Percentiles rank a stretch among this genome's conserved stretches.
Evolutionary conservation across 176 grass and related monocot genomes (phyloP).

Genomic region (Carex kokanica): DNA sequence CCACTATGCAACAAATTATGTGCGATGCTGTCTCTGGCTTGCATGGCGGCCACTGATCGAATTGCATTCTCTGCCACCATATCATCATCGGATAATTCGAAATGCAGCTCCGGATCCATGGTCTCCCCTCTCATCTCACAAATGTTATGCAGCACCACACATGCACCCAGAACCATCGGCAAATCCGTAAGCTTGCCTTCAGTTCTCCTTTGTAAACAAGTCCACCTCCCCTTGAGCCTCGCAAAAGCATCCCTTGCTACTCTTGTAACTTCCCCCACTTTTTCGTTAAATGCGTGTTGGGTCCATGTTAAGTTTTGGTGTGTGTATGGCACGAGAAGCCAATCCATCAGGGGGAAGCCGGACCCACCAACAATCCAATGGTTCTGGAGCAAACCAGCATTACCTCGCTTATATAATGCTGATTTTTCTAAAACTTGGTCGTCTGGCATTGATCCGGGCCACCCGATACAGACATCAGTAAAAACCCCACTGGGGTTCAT

Average conservation of each 20-base stretch:
- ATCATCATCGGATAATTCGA: conserved; percentile 55
- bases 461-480: conserved; percentile 76
- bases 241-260: conserved; percentile 48
- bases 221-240: conserved; percentile 67
- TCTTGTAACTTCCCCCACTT: conserved; percentile 33
- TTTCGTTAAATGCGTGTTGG: conserved; percentile 84
- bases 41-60: conserved; percentile 35
- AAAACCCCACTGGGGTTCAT: conserved; percentile 64
- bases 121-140: conserved; percentile 61
- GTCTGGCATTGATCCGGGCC: conserved; percentile 57
- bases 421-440: conserved; percentile 56
- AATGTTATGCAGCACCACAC: conserved; percentile 90
- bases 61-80: conserved; percentile 54
- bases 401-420: conserved; percentile 51
- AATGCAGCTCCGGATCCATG: conserved; percentile 32
- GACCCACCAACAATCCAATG: conserved; percentile 55
- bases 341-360: conserved; percentile 65
- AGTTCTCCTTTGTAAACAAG: conserved; percentile 66
- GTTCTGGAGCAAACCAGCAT: conserved; percentile 33
- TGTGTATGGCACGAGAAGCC: conserved; percentile 74
- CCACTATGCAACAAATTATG: conserved; percentile 63
- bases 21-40: conserved; percentile 52
- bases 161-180: conserved; percentile 62
- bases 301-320: conserved; percentile 71
- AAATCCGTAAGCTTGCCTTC: conserved; percentile 77